Base-by-base conservation (phyloP, 352 stramenopile species). In the Phytophthora hybrid region DNA sequence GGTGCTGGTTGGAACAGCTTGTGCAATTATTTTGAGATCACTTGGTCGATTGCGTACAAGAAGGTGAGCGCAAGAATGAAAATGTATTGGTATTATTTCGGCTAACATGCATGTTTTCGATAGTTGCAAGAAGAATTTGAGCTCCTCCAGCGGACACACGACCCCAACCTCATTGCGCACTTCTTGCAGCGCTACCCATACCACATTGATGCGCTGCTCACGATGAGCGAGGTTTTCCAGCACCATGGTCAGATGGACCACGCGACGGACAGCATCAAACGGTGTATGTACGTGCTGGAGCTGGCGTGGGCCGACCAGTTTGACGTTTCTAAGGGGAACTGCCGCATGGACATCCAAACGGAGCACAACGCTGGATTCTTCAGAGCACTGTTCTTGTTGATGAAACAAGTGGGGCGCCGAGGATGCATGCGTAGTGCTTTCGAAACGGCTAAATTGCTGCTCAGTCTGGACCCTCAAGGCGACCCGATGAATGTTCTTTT, bases 161-260 rank as follows among this genome's bases (percentile, higher is more conserved):
- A 96, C 60, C 90, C 88, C 31, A 94, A 96, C 73, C 72, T 93
- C 14, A 93, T 96, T 23, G 83, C 62, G 4, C 85, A 93, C 44
- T 96, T 95, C 59, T 70, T 96, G 64, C 82, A 89, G n/a, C 87
- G 88, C 9, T 88, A 96, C 34, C 90, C 90, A 53, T 96, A 91
- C 79, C 90, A 96, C 63, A 88, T 95, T 37, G 90, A 95, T 60
- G 88, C 90, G 23, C 73, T 95, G 44, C 78, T 96, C 6, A 91
- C 93, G 62, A 95, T 96, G 87, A 94, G 84, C 57, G 87, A 95
- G 70, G 87, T 96, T 29, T 95, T 93, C 64, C 90, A 96, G 72
- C 90, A 96, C 60, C 90, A 96, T 55, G 90, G 90, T 2, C 90
- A 96, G 58, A 96, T 95, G 84, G 90, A 96, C 44, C 87, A 96